These are phyloP conservation scores for Psilocybe cubensis DNA, from an alignment of 768 basidiomycete genomes.

Conservation along the genomic window DNA sequence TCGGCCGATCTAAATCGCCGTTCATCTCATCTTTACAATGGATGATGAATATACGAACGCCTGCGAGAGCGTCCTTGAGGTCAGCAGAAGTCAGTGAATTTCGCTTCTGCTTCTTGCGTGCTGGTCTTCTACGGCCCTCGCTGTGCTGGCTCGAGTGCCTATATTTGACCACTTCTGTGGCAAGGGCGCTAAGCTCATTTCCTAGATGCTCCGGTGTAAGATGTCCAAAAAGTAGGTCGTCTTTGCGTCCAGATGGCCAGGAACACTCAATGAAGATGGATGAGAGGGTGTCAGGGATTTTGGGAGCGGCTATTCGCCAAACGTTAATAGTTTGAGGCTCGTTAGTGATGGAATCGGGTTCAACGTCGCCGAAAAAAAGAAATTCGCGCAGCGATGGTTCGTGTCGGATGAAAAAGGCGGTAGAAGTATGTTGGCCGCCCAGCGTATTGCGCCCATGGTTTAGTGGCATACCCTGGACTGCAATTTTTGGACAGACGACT, in stretches of 20 bases:
- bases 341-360: constrained; percentile 74
- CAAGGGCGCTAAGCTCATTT: constrained; percentile 73
- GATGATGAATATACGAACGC: constrained; percentile 74
- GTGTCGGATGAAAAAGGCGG: constrained; percentile 86
- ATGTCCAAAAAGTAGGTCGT: constrained; percentile 81
- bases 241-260: constrained; percentile 72
- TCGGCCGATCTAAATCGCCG: constrained; percentile 49
- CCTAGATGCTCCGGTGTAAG: constrained; percentile 80
- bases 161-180: constrained; percentile 62
- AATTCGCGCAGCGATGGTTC: constrained; percentile 68
- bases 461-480: constrained; percentile 69
- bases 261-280: constrained; percentile 97
- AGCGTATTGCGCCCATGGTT: constrained; percentile 67
- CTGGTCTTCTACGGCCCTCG: constrained; percentile 30
- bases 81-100: constrained; percentile 45
- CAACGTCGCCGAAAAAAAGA: constrained; percentile 94
- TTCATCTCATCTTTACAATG: constrained; percentile 85
- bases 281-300: constrained; percentile 68
- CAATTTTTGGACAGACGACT: constrained; percentile 54
- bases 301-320: constrained; percentile 82
- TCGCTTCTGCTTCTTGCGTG: constrained; percentile 41
- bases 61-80: constrained; percentile 54
- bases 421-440: constrained; percentile 70
- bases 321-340: constrained; percentile 66
- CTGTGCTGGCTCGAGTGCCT: constrained; percentile 31